phyloP scores from a whole-genome alignment of 2,329 filamentous ascomycete genomes.

The Periglandula ipomoeae region DNA sequence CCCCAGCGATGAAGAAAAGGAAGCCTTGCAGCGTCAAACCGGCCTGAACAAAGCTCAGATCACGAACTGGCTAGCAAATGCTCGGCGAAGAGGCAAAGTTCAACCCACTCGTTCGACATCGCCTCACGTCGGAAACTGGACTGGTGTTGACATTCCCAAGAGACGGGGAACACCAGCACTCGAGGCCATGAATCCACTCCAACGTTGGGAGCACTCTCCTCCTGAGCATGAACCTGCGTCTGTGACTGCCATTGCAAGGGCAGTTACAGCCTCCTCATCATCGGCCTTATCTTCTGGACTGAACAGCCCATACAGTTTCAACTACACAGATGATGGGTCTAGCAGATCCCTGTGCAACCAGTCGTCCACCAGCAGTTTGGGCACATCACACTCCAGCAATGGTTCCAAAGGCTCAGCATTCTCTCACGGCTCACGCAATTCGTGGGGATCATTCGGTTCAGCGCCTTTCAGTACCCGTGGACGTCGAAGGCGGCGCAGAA shows the following conservation, averaged over 20 bases:
- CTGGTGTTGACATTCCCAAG: conserved; percentile 64
- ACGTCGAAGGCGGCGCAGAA: conserved; percentile 40
- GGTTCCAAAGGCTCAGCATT: conserved; percentile 50
- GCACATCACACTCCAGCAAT: conserved; percentile 51
- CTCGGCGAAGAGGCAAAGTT: conserved; percentile 72
- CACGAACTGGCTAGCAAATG: conserved; percentile 87
- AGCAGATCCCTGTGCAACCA: conserved; percentile 47
- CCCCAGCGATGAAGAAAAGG: conserved; percentile 79
- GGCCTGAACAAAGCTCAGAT: conserved; percentile 78
- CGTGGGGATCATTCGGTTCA: conserved; percentile 42
- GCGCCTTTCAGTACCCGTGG: conserved; percentile 32
- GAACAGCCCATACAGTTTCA: conserved; percentile 47
- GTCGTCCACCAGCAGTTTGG: conserved; percentile 51
- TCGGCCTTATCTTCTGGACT: conserved; percentile 44
- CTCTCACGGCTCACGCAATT: conserved; percentile 49
- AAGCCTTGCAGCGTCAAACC: conserved; percentile 66
- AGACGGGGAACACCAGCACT: conserved; percentile 45
- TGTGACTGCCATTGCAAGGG: conserved; percentile 48
- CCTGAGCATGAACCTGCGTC: conserved; percentile 52
- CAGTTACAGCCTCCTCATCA: conserved; percentile 44
- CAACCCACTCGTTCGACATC: conserved; percentile 59
- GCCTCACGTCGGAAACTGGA: conserved; percentile 53
- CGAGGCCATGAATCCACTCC: conserved; percentile 46
- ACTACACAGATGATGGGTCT: conserved; percentile 53
- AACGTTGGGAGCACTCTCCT: conserved; percentile 51